Evolutionary conservation across 2,329 filamentous ascomycete genomes (phyloP), one percentile per base, ranked within the genome.

Genomic region (Calonectria naviculata): DNA sequence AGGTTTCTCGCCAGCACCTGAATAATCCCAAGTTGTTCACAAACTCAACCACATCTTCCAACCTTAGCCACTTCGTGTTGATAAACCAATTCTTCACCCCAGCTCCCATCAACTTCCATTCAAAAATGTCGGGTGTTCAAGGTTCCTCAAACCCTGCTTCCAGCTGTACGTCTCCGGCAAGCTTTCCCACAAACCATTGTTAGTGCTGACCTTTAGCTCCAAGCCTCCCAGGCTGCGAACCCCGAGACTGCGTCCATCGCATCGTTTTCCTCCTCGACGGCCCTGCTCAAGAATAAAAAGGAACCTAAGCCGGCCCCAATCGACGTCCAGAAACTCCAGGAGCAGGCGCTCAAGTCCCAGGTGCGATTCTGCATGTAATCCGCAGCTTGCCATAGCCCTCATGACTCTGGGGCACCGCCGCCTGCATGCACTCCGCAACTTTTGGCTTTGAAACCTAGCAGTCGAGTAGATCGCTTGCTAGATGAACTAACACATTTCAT

Each of bases 311-410:
- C 56, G n/a, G 68, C 67, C 28, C 69, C 71, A 10, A 71, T 77
- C 15, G 75, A 78, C 46, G 60, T 31, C 29, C 73, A 80, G 69
- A 79, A 79, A 69, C 71, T 79, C 5, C 78, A 78, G 49, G 75
- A 76, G 28, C 78, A 80, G 67, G 76, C 78, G 31, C 68, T 80
- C 41, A 78, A 72, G 68, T 78, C 78, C 19, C 78, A 80, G 62
- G 73, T 79, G 21, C 73, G 72, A 17, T 79, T 79, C 41, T 72
- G 65, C 70, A 78, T 78, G 75, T 79, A 75, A 70, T 49, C 8
- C 7, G n/a, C 15, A 38, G 41, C 34, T 21, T 44, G 12, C 12
- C 12, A 67, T 12, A 24, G 24, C 21, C 4, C 41, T 28, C 29
- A 24, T 29, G 60, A 8, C 24, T 17, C 24, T 21, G 31, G 26